Evolutionary conservation across 345 rosid genomes (phyloP).

Genomic region (Populus nigra): DNA sequence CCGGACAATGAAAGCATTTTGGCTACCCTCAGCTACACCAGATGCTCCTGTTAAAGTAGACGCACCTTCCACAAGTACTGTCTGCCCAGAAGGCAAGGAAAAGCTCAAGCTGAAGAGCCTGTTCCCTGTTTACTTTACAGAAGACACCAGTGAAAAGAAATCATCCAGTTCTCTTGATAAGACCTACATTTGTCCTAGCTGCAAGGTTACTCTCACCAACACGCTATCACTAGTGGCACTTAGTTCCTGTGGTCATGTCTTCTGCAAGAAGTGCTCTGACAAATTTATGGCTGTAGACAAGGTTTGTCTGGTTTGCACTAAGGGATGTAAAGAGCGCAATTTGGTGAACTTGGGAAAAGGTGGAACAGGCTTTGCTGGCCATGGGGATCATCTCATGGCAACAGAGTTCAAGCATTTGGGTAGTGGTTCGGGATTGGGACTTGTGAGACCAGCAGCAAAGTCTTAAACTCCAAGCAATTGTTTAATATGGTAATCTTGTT

Average conservation of each 20-base stretch:
- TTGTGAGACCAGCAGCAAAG: conserved; percentile 58
- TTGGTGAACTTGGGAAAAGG: conserved; percentile 78
- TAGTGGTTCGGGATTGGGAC: conserved; percentile 88
- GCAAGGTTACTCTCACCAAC: conserved; percentile 90
- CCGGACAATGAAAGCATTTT: conserved; percentile 95
- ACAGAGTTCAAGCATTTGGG: conserved; percentile 94
- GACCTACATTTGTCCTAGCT: conserved; percentile 83
- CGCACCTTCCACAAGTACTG: conserved; percentile 61
- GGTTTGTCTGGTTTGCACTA: conserved; percentile 78
- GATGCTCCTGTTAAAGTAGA: conserved; percentile 73
- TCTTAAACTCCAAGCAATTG: not conserved
- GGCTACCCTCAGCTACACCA: conserved; percentile 99
- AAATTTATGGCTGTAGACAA: conserved; percentile 70
- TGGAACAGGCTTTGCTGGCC: conserved; percentile 89
- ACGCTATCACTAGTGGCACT: conserved; percentile 67
- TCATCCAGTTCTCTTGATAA: conserved; percentile 57
- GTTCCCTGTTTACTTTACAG: conserved; percentile 63
- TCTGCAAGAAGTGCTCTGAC: conserved; percentile 91
- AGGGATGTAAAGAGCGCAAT: conserved; percentile 69
- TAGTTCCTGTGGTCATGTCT: conserved; percentile 91
- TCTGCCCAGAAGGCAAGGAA: conserved; percentile 90
- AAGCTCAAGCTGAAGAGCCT: conserved; percentile 83
- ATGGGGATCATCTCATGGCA: conserved; percentile 77
- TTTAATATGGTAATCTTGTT: not conserved
- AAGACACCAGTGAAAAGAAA: conserved; percentile 61